These are phyloP conservation scores for Clarireedia hainanense DNA, from an alignment of 2,329 filamentous ascomycete genomes.

Conservation along the genomic window DNA sequence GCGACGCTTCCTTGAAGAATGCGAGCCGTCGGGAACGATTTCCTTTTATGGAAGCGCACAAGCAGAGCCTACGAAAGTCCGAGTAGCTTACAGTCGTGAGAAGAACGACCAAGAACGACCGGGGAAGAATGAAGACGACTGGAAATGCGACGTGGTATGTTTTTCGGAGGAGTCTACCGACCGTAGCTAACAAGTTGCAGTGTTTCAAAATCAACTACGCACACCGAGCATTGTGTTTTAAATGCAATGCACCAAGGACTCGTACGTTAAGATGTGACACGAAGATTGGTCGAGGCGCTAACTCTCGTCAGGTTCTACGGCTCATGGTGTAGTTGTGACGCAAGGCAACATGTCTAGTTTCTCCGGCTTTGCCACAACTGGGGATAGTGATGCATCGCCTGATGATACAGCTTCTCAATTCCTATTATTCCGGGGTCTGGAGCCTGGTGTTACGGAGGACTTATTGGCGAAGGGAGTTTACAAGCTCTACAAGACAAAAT, in stretches of 20 bases:
- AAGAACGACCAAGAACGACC: slow-evolving; percentile 40
- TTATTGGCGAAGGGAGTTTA: slow-evolving; percentile 64
- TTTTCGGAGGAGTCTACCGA: neutral
- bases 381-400: slow-evolving; percentile 46
- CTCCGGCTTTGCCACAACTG: slow-evolving; percentile 39
- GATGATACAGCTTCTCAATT: slow-evolving; percentile 56
- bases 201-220: slow-evolving; percentile 50
- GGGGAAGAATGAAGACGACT: slow-evolving; percentile 43
- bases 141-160: slow-evolving; percentile 46
- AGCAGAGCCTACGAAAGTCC: slow-evolving; percentile 30
- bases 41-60: slow-evolving; percentile 38
- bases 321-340: slow-evolving; percentile 28
- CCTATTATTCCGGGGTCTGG: slow-evolving; percentile 64
- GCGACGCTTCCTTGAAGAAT: slow-evolving; percentile 43
- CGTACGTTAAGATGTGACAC: slow-evolving; percentile 32
- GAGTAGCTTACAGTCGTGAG: slow-evolving; percentile 45
- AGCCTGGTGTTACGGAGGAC: slow-evolving; percentile 63
- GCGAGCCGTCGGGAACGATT: slow-evolving; percentile 37
- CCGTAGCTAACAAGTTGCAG: slow-evolving; percentile 29
- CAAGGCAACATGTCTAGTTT: slow-evolving; percentile 32
- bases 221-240: slow-evolving; percentile 47
- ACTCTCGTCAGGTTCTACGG: slow-evolving; percentile 26
- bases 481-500: slow-evolving; percentile 59
- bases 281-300: slow-evolving; percentile 14
- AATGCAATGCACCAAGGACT: slow-evolving; percentile 46